Evolutionary conservation across 495 filamentous ascomycete species (phyloP).

Genomic region (Evansstolkia leycettana): DNA sequence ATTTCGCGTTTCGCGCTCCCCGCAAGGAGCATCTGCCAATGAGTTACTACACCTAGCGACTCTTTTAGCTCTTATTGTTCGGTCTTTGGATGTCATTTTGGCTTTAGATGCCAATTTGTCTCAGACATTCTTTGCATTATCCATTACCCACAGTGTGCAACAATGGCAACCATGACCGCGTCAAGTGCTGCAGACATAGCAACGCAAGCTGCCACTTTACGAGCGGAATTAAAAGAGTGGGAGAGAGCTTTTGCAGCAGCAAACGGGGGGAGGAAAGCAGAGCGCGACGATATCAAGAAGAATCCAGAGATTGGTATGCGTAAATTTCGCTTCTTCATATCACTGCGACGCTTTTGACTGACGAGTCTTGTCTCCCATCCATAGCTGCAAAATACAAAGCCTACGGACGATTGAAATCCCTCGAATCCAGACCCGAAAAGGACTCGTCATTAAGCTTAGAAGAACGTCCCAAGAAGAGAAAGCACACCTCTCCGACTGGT

Average conservation of each 20-base stretch:
- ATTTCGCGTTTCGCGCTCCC: slow-evolving; percentile 11
- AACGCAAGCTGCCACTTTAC: slow-evolving; percentile 30
- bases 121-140: no score
- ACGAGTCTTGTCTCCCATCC: slow-evolving; percentile 1
- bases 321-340: no score
- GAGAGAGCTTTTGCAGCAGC: slow-evolving; percentile 61
- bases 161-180: slow-evolving; percentile 18
- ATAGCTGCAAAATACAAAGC: slow-evolving; percentile 86
- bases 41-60: no score
- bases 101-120: no score
- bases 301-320: slow-evolving; percentile 70
- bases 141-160: slow-evolving; percentile 9
- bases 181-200: slow-evolving; percentile 14
- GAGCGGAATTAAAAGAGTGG: slow-evolving; percentile 74
- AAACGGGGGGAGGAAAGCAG: slow-evolving; percentile 64
- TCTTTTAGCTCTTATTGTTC: no score
- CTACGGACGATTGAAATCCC: slow-evolving; percentile 62
- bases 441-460: slow-evolving; percentile 10
- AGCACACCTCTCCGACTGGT: slow-evolving; percentile 20
- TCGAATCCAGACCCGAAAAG: slow-evolving; percentile 27
- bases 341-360: no score
- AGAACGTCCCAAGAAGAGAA: slow-evolving; percentile 27
- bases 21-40: no score
- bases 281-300: slow-evolving; percentile 76
- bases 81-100: no score